phyloP scores from a whole-genome alignment of 495 filamentous ascomycete genomes.

The Podospora appendiculata region DNA sequence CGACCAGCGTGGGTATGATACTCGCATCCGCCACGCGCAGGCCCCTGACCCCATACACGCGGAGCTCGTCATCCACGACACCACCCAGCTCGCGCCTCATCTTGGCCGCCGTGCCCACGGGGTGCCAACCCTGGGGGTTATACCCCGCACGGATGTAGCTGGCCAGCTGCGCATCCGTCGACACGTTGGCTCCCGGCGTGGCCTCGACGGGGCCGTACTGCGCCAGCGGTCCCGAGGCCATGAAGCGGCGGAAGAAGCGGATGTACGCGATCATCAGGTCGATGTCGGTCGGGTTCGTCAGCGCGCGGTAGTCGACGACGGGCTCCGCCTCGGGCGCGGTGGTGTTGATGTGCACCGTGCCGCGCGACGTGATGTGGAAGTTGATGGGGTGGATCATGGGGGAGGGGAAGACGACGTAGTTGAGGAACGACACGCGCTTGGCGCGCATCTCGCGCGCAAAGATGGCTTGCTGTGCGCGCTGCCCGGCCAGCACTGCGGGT shows the following conservation, averaged over 20 bases:
- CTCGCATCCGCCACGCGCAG: slow-evolving; percentile 36
- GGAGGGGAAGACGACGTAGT: slow-evolving; percentile 19
- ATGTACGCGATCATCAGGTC: slow-evolving; percentile 27
- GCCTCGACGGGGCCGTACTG: slow-evolving; percentile 13
- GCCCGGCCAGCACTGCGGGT: slow-evolving; percentile 18
- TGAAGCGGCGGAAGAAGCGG: slow-evolving; percentile 27
- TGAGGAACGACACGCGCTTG: slow-evolving; percentile 21
- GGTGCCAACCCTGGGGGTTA: slow-evolving; percentile 29
- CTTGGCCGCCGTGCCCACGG: slow-evolving; percentile 28
- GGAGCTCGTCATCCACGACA: slow-evolving; percentile 29
- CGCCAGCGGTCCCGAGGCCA: slow-evolving; percentile 23
- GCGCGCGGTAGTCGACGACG: slow-evolving; percentile 32
- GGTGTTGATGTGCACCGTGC: slow-evolving; percentile 35
- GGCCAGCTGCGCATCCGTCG: slow-evolving; percentile 17
- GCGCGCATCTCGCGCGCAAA: slow-evolving; percentile 18
- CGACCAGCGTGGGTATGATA: slow-evolving; percentile 26
- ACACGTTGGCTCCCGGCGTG: slow-evolving; percentile 20
- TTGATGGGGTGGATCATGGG: slow-evolving; percentile 20
- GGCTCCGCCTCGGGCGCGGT: slow-evolving; percentile 26
- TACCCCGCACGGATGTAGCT: slow-evolving; percentile 15
- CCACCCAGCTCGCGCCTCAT: slow-evolving; percentile 45
- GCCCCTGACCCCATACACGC: slow-evolving; percentile 28
- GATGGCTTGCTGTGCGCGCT: slow-evolving; percentile 18
- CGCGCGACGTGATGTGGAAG: slow-evolving; percentile 33
- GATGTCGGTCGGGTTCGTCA: slow-evolving; percentile 35